Conservation (phyloP, 1,284 basidiomycete species). For the Butyriboletus regius region DNA sequence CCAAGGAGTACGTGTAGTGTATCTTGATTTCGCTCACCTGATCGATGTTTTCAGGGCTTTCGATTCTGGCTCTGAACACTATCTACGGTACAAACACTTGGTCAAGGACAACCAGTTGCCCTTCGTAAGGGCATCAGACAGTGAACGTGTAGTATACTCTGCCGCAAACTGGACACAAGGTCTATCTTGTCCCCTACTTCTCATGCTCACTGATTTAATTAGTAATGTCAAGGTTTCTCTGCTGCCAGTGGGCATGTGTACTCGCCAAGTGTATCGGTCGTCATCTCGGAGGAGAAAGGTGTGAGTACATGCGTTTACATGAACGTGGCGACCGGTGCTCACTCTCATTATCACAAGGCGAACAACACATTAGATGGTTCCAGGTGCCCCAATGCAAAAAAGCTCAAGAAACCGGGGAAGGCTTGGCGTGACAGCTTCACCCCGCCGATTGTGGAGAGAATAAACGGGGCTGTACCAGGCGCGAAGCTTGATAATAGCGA, state of each 20-base stretch:
- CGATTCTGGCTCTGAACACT: slow-evolving; percentile 44
- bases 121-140: slow-evolving; percentile 61
- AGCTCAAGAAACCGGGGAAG: slow-evolving; percentile 38
- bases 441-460: slow-evolving; percentile 49
- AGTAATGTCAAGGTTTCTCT: slow-evolving; percentile 44
- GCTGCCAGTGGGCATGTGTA: slow-evolving; percentile 37
- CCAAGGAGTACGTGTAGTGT: slow-evolving; percentile 50
- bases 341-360: slow-evolving; percentile 27
- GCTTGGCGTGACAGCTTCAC: slow-evolving; percentile 54
- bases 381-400: slow-evolving; percentile 58
- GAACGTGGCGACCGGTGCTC: not conserved
- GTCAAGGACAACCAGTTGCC: slow-evolving; percentile 43
- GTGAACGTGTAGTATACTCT: slow-evolving; percentile 57
- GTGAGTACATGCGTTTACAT: slow-evolving; percentile 31
- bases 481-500: slow-evolving; percentile 56
- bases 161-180: slow-evolving; percentile 68
- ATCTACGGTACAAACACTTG: slow-evolving; percentile 46
- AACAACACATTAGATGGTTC: slow-evolving; percentile 72
- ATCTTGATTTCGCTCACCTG: not conserved
- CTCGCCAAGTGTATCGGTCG: slow-evolving; percentile 44
- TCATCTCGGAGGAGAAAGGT: slow-evolving; percentile 50
- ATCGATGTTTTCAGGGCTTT: slow-evolving; percentile 38
- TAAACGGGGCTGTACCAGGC: slow-evolving; percentile 58
- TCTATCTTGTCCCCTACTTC: slow-evolving; percentile 19
- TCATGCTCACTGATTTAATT: not conserved